Conservation (phyloP, 2,329 filamentous ascomycete species). For the Elsinoe necatrix region DNA sequence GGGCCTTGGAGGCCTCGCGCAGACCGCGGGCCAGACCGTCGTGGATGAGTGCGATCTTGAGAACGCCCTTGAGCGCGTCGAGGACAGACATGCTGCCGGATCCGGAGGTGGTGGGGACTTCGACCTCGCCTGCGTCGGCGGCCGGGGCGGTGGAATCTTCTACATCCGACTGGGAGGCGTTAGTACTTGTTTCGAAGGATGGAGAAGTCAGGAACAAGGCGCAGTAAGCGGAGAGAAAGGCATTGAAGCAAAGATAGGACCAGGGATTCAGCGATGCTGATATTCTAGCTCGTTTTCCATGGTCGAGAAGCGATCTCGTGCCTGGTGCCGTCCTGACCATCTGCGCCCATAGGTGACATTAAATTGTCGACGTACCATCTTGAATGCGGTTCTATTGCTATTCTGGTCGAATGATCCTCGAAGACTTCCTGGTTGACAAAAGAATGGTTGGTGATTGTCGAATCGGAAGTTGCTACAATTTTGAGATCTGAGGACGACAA, state of each 20-base stretch:
- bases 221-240: not conserved
- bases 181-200: not conserved
- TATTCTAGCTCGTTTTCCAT: not conserved
- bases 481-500: slow-evolving; percentile 6
- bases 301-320: not conserved
- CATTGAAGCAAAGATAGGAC: not conserved
- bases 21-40: slow-evolving; percentile 97
- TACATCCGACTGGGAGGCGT: slow-evolving; percentile 80
- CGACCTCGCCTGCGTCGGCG: slow-evolving; percentile 65
- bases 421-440: slow-evolving; percentile 15
- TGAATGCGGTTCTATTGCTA: slow-evolving; percentile 14
- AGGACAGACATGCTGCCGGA: slow-evolving; percentile 86
- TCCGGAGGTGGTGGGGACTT: slow-evolving; percentile 84
- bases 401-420: slow-evolving; percentile 17
- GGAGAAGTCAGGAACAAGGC: not conserved
- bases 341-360: not conserved
- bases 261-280: not conserved
- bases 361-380: slow-evolving; percentile 12
- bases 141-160: slow-evolving; percentile 93
- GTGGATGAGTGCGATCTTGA: slow-evolving; percentile 98
- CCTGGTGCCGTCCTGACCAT: not conserved
- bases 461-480: not conserved
- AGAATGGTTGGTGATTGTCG: slow-evolving; percentile 1
- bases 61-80: slow-evolving; percentile 96
- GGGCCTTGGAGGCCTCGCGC: slow-evolving; percentile 95